Percentiles rank a stretch among this genome's conserved stretches.
These are phyloP conservation scores for Metarhizium album DNA, from an alignment of 2,329 filamentous ascomycete species.

Conservation along the genomic window DNA sequence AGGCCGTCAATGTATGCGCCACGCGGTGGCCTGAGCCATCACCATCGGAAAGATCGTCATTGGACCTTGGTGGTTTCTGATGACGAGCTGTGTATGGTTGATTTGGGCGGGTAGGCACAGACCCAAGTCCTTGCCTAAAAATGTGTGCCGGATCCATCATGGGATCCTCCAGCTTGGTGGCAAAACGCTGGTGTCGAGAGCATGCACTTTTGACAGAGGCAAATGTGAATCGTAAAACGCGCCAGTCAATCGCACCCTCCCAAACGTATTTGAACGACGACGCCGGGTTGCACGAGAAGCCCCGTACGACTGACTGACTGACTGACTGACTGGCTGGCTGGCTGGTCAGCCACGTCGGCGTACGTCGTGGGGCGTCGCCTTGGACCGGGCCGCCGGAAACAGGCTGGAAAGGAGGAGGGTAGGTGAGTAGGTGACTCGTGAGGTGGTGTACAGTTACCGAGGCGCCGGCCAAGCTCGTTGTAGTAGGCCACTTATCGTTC, in stretches of 20 bases:
- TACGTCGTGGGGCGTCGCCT: not conserved
- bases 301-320: not conserved
- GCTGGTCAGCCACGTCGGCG: no score
- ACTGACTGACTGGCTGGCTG: no score
- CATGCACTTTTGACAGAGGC: not conserved
- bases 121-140: conserved; percentile 47
- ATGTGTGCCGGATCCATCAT: conserved; percentile 49
- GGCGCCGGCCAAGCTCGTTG: not conserved
- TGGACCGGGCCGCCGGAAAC: not conserved
- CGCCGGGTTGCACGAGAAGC: not conserved
- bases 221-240: not conserved
- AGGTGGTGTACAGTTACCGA: no score
- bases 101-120: conserved; percentile 28
- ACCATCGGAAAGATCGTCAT: conserved; percentile 34
- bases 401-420: not conserved
- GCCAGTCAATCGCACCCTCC: not conserved
- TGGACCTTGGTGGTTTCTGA: conserved; percentile 17
- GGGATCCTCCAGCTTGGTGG: not conserved
- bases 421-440: no score
- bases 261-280: not conserved
- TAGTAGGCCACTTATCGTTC: no score
- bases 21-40: conserved; percentile 50
- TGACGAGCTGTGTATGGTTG: conserved; percentile 21
- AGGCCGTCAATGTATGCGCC: conserved; percentile 70
- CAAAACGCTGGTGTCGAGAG: not conserved